phyloP scores from a whole-genome alignment of 2,329 filamentous ascomycete genomes.

The Pseudocercospora vitis region DNA sequence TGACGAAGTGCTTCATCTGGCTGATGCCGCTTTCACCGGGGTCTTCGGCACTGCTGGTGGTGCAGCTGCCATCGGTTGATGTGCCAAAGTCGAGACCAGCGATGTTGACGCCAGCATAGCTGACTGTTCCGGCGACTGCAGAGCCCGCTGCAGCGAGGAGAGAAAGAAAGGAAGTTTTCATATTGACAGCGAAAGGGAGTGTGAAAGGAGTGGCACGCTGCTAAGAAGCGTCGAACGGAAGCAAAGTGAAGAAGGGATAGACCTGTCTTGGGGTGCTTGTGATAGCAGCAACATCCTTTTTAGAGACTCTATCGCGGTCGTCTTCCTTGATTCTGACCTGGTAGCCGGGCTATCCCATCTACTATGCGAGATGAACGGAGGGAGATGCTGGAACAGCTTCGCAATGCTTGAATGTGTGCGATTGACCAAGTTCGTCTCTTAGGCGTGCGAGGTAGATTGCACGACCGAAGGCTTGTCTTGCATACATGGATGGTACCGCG shows the following conservation, averaged over 20 bases:
- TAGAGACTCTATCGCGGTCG: no score
- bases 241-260: no score
- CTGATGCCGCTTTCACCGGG: constrained; percentile 35
- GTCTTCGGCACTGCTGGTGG: constrained; percentile 33
- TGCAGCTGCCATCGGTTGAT: constrained; percentile 44
- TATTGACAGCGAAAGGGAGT: no score
- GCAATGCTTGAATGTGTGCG: neutral
- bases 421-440: neutral
- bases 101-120: constrained; percentile 37
- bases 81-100: constrained; percentile 39
- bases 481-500: neutral
- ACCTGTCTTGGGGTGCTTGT: no score
- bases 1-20: constrained; percentile 60
- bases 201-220: constrained; percentile 27
- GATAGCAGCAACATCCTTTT: no score
- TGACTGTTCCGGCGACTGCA: constrained; percentile 29
- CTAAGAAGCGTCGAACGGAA: constrained; percentile 3
- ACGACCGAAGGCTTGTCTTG: constrained; percentile 16
- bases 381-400: neutral
- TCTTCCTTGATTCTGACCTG: neutral
- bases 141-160: constrained; percentile 25
- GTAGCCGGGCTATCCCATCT: neutral
- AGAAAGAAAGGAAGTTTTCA: constrained; percentile 28
- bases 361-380: constrained; percentile 4
- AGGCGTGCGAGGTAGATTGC: constrained; percentile 9